Percentiles rank a stretch among this genome's conserved stretches.
phyloP scores from a whole-genome alignment of 2,329 filamentous ascomycete species.

The Fusarium virguliforme region DNA sequence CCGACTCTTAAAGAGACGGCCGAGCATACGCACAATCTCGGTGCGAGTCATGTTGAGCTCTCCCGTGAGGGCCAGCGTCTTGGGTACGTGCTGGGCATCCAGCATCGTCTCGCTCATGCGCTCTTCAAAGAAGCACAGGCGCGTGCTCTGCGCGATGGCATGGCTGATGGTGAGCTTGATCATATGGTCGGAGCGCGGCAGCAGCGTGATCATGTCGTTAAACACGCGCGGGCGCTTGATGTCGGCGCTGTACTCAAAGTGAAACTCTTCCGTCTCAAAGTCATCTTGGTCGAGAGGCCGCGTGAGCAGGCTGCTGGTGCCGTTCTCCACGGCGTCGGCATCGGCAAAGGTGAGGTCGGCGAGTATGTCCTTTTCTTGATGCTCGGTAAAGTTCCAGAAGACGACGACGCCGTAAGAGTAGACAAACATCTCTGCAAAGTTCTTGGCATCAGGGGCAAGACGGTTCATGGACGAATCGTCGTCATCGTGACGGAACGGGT shows the following conservation, averaged over 20 bases:
- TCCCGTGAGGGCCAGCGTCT: constrained; percentile 89
- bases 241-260: constrained; percentile 94
- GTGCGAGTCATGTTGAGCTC: constrained; percentile 91
- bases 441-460: constrained; percentile 79
- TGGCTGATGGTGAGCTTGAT: constrained; percentile 98
- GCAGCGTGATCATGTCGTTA: constrained; percentile 98
- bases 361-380: constrained; percentile 95
- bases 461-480: constrained; percentile 69
- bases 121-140: constrained; percentile 96
- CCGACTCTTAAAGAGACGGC: constrained; percentile 90
- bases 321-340: constrained; percentile 74
- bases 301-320: constrained; percentile 77
- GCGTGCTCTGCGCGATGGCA: constrained; percentile 97
- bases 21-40: constrained; percentile 93
- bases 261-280: constrained; percentile 98
- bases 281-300: constrained; percentile 89
- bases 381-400: constrained; percentile 98
- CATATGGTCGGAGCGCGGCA: constrained; percentile 95
- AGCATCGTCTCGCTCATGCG: constrained; percentile 95
- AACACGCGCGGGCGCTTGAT: constrained; percentile 92
- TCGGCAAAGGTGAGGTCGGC: constrained; percentile 94
- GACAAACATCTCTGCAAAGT: constrained; percentile 95
- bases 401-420: constrained; percentile 98
- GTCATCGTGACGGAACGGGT: constrained; percentile 56
- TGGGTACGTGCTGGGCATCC: constrained; percentile 92